A percentile compares a stretch with the other conserved stretches of the same genome.
phyloP scores from a whole-genome alignment of 176 grass and related monocot species.

The Eragrostis nindensis region DNA sequence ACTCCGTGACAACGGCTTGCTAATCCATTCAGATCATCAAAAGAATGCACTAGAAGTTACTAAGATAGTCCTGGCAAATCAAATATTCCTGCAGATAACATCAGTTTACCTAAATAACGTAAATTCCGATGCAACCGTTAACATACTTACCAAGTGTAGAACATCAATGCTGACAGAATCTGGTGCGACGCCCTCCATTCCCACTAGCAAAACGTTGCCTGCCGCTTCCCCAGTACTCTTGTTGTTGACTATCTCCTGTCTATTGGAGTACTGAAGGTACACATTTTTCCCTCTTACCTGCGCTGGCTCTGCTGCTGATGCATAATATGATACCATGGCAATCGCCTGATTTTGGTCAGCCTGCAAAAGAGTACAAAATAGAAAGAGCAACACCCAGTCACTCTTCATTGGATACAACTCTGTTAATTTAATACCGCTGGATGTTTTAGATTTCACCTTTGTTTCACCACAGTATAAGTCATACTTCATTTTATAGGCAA shows the following conservation, averaged over 20 bases:
- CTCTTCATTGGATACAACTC: not conserved
- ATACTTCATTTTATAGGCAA: not conserved
- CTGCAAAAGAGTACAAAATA: slow-evolving; percentile 43
- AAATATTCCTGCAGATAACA: slow-evolving; percentile 56
- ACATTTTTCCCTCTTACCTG: slow-evolving; percentile 97
- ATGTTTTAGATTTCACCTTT: not conserved
- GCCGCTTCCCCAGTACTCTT: slow-evolving; percentile 75
- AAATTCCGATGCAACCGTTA: slow-evolving; percentile 38
- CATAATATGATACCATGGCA: slow-evolving; percentile 89
- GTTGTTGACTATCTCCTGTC: slow-evolving; percentile 85
- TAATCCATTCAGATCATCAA: slow-evolving; percentile 74
- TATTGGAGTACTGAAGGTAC: slow-evolving; percentile 97
- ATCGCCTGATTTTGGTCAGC: slow-evolving; percentile 89
- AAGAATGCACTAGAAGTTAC: slow-evolving; percentile 67
- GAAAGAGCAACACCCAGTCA: slow-evolving; percentile 25
- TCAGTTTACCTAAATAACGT: slow-evolving; percentile 43
- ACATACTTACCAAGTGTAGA: slow-evolving; percentile 82
- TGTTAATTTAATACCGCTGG: not conserved
- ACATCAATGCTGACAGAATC: slow-evolving; percentile 96
- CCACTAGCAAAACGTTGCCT: slow-evolving; percentile 83
- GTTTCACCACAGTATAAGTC: not conserved
- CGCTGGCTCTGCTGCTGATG: slow-evolving; percentile 82
- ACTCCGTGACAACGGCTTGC: slow-evolving; percentile 77
- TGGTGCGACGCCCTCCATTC: slow-evolving; percentile 80
- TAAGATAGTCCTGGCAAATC: slow-evolving; percentile 53